phyloP scores from a whole-genome alignment of 345 rosid species.

The Anacardium occidentale region DNA sequence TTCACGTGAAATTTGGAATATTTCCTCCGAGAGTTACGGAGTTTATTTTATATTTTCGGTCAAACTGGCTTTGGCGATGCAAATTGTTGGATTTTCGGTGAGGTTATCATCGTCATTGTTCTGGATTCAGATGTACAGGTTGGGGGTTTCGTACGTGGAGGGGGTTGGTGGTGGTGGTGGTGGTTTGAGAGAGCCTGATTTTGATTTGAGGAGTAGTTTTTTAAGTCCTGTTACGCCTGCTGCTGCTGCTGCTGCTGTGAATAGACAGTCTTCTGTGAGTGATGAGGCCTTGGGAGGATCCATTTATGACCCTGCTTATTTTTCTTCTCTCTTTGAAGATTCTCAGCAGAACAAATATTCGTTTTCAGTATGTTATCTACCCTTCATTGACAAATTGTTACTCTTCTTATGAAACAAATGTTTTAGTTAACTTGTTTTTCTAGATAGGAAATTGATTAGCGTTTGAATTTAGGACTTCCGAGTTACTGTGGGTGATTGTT shows the following conservation, averaged over 20 bases:
- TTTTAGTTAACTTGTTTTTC: no score
- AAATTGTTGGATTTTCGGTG: slow-evolving; percentile 68
- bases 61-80: slow-evolving; percentile 78
- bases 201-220: slow-evolving; percentile 65
- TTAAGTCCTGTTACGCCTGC: slow-evolving; percentile 55
- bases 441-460: no score
- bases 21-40: slow-evolving; percentile 52
- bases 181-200: slow-evolving; percentile 30
- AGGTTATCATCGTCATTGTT: slow-evolving; percentile 73
- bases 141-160: slow-evolving; percentile 60
- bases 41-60: slow-evolving; percentile 60
- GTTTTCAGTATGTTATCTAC: slow-evolving; percentile 25
- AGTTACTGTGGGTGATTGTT: no score
- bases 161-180: neutral
- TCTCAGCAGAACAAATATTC: slow-evolving; percentile 40
- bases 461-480: no score
- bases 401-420: no score
- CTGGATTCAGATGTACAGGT: slow-evolving; percentile 92
- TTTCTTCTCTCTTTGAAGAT: slow-evolving; percentile 63
- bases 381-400: no score
- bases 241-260: slow-evolving; percentile 23
- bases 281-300: slow-evolving; percentile 65
- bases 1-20: slow-evolving; percentile 61
- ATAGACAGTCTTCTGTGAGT: slow-evolving; percentile 39
- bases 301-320: slow-evolving; percentile 58